Base-by-base conservation (phyloP, 495 filamentous ascomycete genomes). In the Daldinia concentrica region DNA sequence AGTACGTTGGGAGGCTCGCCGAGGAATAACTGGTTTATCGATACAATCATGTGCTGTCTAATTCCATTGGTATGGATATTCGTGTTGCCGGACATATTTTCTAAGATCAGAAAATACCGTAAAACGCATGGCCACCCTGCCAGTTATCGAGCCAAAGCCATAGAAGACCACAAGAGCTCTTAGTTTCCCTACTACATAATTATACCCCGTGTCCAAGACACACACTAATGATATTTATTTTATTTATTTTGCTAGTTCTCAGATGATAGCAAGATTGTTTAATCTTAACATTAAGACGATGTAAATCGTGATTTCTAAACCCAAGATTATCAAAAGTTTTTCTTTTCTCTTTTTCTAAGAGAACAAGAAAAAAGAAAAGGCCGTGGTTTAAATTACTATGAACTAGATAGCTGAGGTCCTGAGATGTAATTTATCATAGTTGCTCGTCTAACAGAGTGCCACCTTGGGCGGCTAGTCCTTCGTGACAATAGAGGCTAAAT, bases 41-140 rank as follows among this genome's bases (percentile, higher is more conserved):
- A 93, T 69, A 91, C 89, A 0, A 14, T 91, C 8, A 76, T 89
- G 72, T 79, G 80, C 17, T 88, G 84, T 83, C 62, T 91, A 6
- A 71, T 86, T 8, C 82, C 81, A 34, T 19, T 91, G 2, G 81
- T 85, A 32, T 93, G 89, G 86, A 74, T 87, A 37, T 89, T 93
- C 64, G 80, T 88, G n/a, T 71, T 84, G 32, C 79, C 81, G 55
- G 83, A 88, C 65, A 78, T 92, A 76, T 87, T 90, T 72, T 78
- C 78, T 12, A 87, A 89, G 77, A 86, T 92, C 26, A 81, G 76
- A 64, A 84, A 81, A 54, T 91, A 84, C 71, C 86, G 81, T 17
- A 88, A 84, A 80, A 82, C 84, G 75, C 77, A 91, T 69, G 89
- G 89, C 1, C 83, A 85, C 68, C 84, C 86, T 3, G 79, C 69